A percentile compares a stretch with the other conserved stretches of the same genome.
Conservation (phyloP, 164 flowering plant genomes). For the Vitis amurensis region DNA sequence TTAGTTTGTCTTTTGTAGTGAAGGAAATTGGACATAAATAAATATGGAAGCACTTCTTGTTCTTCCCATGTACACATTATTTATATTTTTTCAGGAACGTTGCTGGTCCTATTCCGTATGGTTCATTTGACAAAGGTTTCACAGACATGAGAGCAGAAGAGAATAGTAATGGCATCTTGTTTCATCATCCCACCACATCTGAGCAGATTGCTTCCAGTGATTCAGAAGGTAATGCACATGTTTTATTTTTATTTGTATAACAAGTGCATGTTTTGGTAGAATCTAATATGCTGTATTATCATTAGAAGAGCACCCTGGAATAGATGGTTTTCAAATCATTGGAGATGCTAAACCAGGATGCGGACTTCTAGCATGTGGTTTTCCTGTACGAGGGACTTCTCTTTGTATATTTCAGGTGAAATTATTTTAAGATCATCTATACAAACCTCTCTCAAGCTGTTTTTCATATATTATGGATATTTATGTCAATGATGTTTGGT, state of each 20-base stretch:
- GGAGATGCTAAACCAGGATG: constrained; percentile 88
- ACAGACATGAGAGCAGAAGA: constrained; percentile 17
- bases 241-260: neutral
- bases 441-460: neutral
- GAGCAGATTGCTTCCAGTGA: constrained; percentile 33
- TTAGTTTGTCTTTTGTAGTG: too few relatives aligned
- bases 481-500: constrained; percentile 12
- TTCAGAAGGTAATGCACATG: constrained; percentile 40
- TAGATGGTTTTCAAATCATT: constrained; percentile 82
- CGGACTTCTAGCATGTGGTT: constrained; percentile 86
- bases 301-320: constrained; percentile 68
- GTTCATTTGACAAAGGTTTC: constrained; percentile 15
- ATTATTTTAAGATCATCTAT: neutral
- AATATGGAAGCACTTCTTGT: neutral
- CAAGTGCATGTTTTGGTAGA: neutral
- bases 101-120: constrained; percentile 13
- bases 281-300: constrained; percentile 13
- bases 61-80: neutral
- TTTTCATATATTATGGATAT: neutral
- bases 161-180: constrained; percentile 13
- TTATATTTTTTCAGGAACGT: constrained; percentile 20
- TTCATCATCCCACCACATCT: constrained; percentile 22
- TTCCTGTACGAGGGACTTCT: constrained; percentile 81
- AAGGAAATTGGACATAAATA: too few relatives aligned
- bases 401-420: constrained; percentile 94